Evolutionary conservation across 345 rosid species (phyloP).

Genomic region (Litchi chinensis): DNA sequence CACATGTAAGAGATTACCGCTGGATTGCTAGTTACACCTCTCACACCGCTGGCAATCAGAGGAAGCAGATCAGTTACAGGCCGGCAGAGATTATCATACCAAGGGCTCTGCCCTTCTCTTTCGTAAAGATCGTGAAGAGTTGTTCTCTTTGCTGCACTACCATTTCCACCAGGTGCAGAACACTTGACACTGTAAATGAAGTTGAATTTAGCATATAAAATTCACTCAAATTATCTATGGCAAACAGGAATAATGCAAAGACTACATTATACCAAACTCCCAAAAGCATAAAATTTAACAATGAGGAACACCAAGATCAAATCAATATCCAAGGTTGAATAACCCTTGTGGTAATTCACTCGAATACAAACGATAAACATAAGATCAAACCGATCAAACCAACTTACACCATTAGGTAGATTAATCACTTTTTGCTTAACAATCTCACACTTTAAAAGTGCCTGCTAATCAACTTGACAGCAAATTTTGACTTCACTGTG

Average conservation of each 20-base stretch:
- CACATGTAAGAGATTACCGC: conserved; percentile 54
- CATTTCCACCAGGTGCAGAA: conserved; percentile 64
- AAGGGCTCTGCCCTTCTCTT: conserved; percentile 94
- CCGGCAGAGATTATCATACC: conserved; percentile 98
- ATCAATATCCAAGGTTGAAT: neutral
- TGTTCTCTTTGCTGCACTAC: conserved; percentile 59
- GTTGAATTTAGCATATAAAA: neutral
- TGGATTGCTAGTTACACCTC: conserved; percentile 99
- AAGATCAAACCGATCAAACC: neutral
- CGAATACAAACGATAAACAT: neutral
- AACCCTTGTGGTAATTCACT: neutral
- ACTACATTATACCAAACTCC: neutral
- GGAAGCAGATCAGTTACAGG: conserved; percentile 94
- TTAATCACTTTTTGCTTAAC: too few species aligned
- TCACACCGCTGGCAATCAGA: conserved; percentile 78
- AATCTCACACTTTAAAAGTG: too few species aligned
- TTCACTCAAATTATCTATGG: neutral
- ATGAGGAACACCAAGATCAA: neutral
- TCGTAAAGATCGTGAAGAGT: conserved; percentile 92
- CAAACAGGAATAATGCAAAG: neutral
- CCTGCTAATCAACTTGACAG: too few species aligned
- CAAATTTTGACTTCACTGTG: too few species aligned
- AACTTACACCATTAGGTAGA: neutral
- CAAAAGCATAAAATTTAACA: neutral
- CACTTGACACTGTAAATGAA: conserved; percentile 64